Conservation (phyloP, 306 rosid genomes). For the Quercus rubra region DNA sequence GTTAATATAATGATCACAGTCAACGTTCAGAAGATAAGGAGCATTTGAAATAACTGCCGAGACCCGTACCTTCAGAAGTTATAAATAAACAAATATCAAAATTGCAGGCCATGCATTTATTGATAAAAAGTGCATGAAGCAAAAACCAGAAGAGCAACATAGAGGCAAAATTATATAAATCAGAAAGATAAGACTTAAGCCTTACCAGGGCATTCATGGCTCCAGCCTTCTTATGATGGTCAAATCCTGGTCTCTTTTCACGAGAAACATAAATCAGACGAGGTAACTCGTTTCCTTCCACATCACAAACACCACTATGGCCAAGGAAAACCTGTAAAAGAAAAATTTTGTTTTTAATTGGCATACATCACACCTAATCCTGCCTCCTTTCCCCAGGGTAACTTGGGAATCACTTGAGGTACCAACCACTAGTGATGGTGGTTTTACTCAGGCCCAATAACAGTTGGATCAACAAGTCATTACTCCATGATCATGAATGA, state of each 20-base stretch:
- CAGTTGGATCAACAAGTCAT: background rate
- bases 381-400: background rate
- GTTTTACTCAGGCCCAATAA: background rate
- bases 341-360: background rate
- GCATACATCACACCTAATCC: background rate
- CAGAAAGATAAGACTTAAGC: background rate
- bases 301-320: constrained; percentile 73
- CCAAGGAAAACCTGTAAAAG: constrained; percentile 77
- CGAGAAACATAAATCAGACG: constrained; percentile 87
- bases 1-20: constrained; percentile 98
- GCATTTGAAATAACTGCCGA: constrained; percentile 86
- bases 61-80: constrained; percentile 64
- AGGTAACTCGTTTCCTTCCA: constrained; percentile 89
- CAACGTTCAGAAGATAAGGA: constrained; percentile 86
- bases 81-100: constrained; percentile 14
- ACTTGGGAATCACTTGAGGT: background rate
- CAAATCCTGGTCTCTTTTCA: constrained; percentile 96
- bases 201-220: constrained; percentile 95
- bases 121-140: background rate
- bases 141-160: background rate
- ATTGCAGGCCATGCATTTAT: constrained; percentile 1
- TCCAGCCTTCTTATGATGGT: constrained; percentile 96
- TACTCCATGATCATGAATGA: background rate
- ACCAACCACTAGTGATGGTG: background rate
- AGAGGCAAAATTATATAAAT: background rate